These are phyloP conservation scores for Umbelopsis sp. DNA, from an alignment of 192 early-diverging fungal species.

Conservation along the genomic window DNA sequence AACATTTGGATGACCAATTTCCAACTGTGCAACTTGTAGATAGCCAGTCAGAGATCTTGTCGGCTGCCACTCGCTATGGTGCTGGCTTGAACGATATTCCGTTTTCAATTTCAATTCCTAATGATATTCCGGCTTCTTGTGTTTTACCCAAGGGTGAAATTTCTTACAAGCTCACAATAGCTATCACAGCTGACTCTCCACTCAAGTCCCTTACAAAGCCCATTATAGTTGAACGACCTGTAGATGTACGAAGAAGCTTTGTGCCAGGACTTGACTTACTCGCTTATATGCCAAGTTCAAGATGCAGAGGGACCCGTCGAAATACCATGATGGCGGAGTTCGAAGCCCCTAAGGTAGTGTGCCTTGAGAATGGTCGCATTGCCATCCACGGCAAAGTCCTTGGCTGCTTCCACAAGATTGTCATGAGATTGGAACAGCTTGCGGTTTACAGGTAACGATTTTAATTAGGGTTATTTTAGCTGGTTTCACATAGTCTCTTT, in stretches of 20 bases:
- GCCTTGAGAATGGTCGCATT: background rate
- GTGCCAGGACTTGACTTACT: background rate
- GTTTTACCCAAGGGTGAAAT: background rate
- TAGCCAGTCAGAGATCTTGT: background rate
- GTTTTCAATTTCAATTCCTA: background rate
- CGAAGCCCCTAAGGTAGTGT: slow-evolving; percentile 7
- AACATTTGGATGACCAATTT: slow-evolving; percentile 11
- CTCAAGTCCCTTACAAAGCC: background rate
- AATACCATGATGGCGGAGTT: slow-evolving; percentile 10
- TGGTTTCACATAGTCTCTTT: background rate
- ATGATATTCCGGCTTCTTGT: slow-evolving; percentile 3
- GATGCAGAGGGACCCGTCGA: slow-evolving; percentile 8
- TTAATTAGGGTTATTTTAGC: background rate
- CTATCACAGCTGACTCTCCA: background rate
- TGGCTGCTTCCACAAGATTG: slow-evolving; percentile 18
- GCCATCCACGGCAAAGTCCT: slow-evolving; percentile 14
- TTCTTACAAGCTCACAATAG: background rate
- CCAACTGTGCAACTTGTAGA: slow-evolving; percentile 5
- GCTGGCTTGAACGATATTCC: slow-evolving; percentile 3
- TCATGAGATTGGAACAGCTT: background rate
- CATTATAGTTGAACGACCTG: background rate
- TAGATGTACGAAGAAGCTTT: slow-evolving; percentile 6
- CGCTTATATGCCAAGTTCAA: slow-evolving; percentile 14
- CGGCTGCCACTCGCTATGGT: background rate
- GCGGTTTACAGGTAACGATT: background rate